Evolutionary conservation across 805 yeast genomes (phyloP).

Genomic region (Saturnispora mendoncae): DNA sequence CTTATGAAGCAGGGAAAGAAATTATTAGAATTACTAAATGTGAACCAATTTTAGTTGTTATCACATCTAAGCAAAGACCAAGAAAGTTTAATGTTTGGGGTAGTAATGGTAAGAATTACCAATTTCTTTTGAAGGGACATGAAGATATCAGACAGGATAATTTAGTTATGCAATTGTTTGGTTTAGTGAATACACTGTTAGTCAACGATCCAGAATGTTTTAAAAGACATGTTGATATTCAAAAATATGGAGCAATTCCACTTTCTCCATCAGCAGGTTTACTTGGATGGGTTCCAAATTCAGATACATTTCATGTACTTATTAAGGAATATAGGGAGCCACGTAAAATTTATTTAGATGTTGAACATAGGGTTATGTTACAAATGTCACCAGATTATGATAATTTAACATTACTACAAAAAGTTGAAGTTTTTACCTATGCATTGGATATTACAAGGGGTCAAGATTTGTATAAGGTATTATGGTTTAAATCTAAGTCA

Average conservation of each 20-base stretch:
- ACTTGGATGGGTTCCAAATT: constrained; percentile 94
- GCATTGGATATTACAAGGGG: constrained; percentile 94
- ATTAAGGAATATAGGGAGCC: constrained; percentile 90
- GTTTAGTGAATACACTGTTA: constrained; percentile 83
- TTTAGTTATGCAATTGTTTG: constrained; percentile 95
- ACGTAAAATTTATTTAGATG: constrained; percentile 77
- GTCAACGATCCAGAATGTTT: constrained; percentile 91
- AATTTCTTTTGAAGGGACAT: constrained; percentile 81
- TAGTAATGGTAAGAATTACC: constrained; percentile 86
- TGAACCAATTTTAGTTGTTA: constrained; percentile 78
- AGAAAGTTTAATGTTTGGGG: constrained; percentile 74
- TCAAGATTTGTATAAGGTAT: constrained; percentile 87
- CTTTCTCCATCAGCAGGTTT: constrained; percentile 95
- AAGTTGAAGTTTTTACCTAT: constrained; percentile 93
- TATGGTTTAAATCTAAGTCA: constrained; percentile 93
- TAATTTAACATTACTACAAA: constrained; percentile 75
- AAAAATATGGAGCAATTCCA: constrained; percentile 88
- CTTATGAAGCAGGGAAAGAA: constrained; percentile 78
- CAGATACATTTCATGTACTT: constrained; percentile 91
- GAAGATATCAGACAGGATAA: constrained; percentile 98
- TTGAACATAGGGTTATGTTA: constrained; percentile 90
- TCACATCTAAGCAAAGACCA: constrained; percentile 94
- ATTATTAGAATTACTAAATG: constrained; percentile 63
- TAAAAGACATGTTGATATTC: constrained; percentile 90
- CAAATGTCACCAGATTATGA: constrained; percentile 99